phyloP scores from a whole-genome alignment of 306 rosid species.

The Datisca glomerata region DNA sequence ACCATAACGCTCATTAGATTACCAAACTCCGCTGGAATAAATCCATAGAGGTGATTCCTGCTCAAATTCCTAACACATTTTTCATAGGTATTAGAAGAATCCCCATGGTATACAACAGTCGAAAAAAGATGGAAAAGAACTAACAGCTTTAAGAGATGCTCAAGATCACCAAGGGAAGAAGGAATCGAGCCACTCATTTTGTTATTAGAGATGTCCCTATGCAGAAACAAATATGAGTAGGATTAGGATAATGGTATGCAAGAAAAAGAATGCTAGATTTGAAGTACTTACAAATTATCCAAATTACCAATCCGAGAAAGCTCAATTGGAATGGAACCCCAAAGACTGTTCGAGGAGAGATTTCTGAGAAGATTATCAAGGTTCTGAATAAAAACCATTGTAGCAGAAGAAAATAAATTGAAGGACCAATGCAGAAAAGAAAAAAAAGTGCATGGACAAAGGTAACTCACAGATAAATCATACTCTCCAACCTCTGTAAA shows the following conservation, averaged over 20 bases:
- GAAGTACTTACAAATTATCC: constrained; percentile 90
- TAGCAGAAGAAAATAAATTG: neutral
- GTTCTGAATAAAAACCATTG: neutral
- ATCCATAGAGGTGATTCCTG: constrained; percentile 59
- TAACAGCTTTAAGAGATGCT: constrained; percentile 94
- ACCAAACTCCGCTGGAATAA: constrained; percentile 89
- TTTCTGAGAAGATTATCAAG: constrained; percentile 34
- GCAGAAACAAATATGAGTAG: constrained; percentile 7
- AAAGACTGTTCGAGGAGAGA: constrained; percentile 73
- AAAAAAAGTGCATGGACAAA: neutral
- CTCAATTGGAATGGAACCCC: constrained; percentile 73
- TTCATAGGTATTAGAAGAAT: neutral
- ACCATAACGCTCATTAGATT: constrained; percentile 90
- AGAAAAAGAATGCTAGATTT: no score
- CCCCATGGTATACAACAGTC: neutral
- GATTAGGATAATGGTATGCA: no score
- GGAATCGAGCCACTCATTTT: constrained; percentile 63
- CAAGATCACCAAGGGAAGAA: constrained; percentile 93
- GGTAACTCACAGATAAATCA: constrained; percentile 78
- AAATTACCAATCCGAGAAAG: constrained; percentile 89
- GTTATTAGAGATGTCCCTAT: constrained; percentile 83
- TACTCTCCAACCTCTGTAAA: constrained; percentile 82
- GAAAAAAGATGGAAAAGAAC: constrained; percentile 14
- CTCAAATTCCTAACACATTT: constrained; percentile 59
- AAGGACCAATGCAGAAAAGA: constrained; percentile 1